A percentile compares a stretch with the other conserved stretches of the same genome.
Evolutionary conservation across 2,329 filamentous ascomycete genomes (phyloP).

Genomic region (Grosmannia serpens): DNA sequence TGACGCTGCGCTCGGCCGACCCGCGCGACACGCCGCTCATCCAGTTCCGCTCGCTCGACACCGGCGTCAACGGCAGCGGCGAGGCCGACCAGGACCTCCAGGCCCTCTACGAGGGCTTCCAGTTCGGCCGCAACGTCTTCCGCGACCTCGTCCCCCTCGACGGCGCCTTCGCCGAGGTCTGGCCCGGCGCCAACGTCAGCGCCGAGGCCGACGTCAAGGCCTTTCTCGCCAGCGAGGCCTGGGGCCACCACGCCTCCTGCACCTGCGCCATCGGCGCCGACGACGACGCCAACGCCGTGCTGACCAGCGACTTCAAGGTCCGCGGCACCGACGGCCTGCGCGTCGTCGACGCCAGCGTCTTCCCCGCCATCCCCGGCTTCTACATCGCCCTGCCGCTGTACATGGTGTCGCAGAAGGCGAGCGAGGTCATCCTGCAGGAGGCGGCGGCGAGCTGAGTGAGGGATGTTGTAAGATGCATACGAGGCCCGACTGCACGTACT

Average conservation of each 20-base stretch:
- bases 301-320: conserved; percentile 42
- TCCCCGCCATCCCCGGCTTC: conserved; percentile 31
- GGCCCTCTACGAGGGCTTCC: conserved; percentile 11
- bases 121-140: conserved; percentile 10
- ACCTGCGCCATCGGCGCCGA: conserved; percentile 40
- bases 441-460: neutral
- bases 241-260: conserved; percentile 42
- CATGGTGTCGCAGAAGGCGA: conserved; percentile 41
- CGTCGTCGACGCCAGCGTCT: conserved; percentile 43
- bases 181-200: neutral
- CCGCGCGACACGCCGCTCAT: conserved; percentile 54
- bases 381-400: conserved; percentile 36
- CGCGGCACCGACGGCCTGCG: conserved; percentile 37
- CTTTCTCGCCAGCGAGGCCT: conserved; percentile 26
- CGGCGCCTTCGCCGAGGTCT: conserved; percentile 2
- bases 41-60: conserved; percentile 48
- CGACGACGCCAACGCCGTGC: conserved; percentile 36
- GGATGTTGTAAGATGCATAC: no score
- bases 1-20: conserved; percentile 47
- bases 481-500: no score
- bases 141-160: conserved; percentile 8
- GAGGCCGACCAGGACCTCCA: conserved; percentile 5
- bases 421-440: conserved; percentile 33
- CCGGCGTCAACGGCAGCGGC: conserved; percentile 9
- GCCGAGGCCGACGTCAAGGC: neutral